These are phyloP conservation scores for Crithidia thermophila DNA, from an alignment of 208 protist genomes.

Conservation along the genomic window DNA sequence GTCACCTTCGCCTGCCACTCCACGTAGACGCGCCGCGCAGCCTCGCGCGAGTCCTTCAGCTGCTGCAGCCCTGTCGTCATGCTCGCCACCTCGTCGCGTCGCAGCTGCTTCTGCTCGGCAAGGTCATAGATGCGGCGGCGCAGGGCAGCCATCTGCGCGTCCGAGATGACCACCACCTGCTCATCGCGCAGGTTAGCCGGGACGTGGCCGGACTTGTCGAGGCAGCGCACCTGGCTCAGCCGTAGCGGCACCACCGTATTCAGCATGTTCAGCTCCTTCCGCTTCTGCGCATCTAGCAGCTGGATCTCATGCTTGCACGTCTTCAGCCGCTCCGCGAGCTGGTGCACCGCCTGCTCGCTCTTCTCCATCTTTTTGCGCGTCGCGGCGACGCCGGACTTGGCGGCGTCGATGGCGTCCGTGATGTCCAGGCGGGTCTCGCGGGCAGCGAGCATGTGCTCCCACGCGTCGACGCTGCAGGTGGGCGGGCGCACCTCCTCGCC, in stretches of 20 bases:
- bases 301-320: conserved; percentile 84
- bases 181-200: conserved; percentile 52
- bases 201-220: conserved; percentile 42
- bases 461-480: conserved; percentile 85
- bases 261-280: conserved; percentile 95
- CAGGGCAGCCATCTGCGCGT: conserved; percentile 68
- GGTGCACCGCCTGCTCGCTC: conserved; percentile 60
- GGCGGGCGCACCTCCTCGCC: conserved; percentile 93
- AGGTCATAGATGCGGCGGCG: conserved; percentile 77
- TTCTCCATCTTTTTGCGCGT: conserved; percentile 43
- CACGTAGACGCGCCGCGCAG: conserved; percentile 62
- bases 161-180: conserved; percentile 81
- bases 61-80: conserved; percentile 67
- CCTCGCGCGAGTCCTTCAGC: conserved; percentile 71
- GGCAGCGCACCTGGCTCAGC: conserved; percentile 82
- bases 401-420: conserved; percentile 81
- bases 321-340: conserved; percentile 66
- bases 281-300: conserved; percentile 94
- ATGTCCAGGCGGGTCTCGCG: conserved; percentile 93
- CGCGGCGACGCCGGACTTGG: conserved; percentile 42
- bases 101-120: conserved; percentile 69
- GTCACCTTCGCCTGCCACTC: conserved; percentile 89
- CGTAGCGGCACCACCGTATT: conserved; percentile 90
- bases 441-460: conserved; percentile 84
- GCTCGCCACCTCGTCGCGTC: conserved; percentile 49